A percentile compares a stretch with the other conserved stretches of the same genome.
Conservation (phyloP, 805 yeast genomes). For the Candida broadrunensis region DNA sequence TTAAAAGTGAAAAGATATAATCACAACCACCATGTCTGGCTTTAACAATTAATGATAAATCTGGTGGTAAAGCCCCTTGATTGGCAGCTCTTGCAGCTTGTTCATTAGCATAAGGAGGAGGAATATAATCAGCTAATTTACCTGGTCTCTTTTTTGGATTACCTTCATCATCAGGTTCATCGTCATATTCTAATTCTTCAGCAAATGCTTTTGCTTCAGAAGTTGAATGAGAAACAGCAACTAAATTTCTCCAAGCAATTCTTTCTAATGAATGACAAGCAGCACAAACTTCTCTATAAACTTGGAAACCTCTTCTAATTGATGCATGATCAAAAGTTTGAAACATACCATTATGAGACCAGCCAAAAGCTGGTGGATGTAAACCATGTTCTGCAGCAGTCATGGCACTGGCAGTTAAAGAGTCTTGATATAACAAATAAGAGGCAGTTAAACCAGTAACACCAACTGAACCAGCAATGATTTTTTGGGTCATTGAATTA, state of each 20-base stretch:
- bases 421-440: constrained; percentile 76
- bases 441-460: constrained; percentile 79
- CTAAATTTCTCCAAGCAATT: constrained; percentile 97
- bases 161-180: constrained; percentile 94
- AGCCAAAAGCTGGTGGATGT: constrained; percentile 88
- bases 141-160: constrained; percentile 98
- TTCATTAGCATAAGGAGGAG: constrained; percentile 95
- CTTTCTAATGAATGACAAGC: constrained; percentile 97
- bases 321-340: constrained; percentile 91
- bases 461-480: constrained; percentile 63
- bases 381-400: constrained; percentile 99
- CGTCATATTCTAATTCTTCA: constrained; percentile 96
- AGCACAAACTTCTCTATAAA: constrained; percentile 98
- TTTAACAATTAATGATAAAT: constrained; percentile 92
- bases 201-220: constrained; percentile 89
- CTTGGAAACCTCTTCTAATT: constrained; percentile 98
- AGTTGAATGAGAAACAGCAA: constrained; percentile 93
- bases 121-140: constrained; percentile 92
- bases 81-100: constrained; percentile 99
- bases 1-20: constrained; percentile 89
- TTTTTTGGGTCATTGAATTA: constrained; percentile 38
- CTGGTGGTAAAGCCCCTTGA: constrained; percentile 99
- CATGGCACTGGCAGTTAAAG: constrained; percentile 90
- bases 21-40: constrained; percentile 99
- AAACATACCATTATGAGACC: constrained; percentile 94